Evolutionary conservation across 768 basidiomycete species (phyloP).

Genomic region (Russula vinacea): DNA sequence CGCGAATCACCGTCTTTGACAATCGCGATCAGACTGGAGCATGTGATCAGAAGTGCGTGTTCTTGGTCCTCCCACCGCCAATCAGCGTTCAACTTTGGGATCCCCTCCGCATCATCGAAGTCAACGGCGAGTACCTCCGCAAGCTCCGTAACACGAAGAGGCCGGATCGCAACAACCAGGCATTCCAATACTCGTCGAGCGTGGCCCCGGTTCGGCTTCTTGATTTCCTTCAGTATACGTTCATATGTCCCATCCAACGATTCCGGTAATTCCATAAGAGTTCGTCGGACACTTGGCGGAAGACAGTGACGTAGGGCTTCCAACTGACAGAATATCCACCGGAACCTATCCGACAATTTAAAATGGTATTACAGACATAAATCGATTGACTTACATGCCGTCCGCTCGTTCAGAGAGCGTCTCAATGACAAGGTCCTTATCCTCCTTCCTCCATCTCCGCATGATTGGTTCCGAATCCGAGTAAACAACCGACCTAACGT

Average conservation of each 20-base stretch:
- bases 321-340: background rate
- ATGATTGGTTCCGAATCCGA: background rate
- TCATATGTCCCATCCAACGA: constrained; percentile 1
- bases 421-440: background rate
- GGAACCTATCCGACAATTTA: background rate
- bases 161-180: background rate
- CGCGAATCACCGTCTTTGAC: background rate
- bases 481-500: background rate
- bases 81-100: background rate
- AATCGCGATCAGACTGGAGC: background rate
- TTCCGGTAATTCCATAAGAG: background rate
- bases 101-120: background rate
- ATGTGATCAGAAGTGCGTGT: background rate
- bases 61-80: constrained; percentile 2
- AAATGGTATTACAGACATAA: background rate
- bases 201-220: background rate
- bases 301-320: background rate
- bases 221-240: background rate
- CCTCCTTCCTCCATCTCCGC: background rate
- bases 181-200: constrained; percentile 1
- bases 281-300: background rate
- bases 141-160: constrained; percentile 3
- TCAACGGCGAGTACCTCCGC: background rate
- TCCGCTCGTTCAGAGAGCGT: background rate
- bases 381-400: background rate